Evolutionary conservation across 2,329 filamentous ascomycete genomes (phyloP).

Genomic region (Neofusicoccum kwambonambiense): DNA sequence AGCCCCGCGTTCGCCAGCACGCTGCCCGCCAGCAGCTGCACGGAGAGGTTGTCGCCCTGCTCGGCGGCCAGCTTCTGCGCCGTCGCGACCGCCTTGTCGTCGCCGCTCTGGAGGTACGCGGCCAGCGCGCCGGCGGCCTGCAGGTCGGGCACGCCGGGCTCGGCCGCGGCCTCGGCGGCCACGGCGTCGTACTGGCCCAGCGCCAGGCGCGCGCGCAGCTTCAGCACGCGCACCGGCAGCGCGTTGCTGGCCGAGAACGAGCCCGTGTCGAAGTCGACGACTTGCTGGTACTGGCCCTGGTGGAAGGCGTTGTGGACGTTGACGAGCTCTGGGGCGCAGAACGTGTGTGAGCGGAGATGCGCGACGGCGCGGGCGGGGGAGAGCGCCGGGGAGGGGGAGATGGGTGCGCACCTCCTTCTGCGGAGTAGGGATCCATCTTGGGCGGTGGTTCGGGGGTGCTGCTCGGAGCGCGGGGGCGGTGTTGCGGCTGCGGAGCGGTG

Average conservation of each 20-base stretch:
- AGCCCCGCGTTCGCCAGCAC: constrained; percentile 77
- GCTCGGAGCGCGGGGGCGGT: not conserved
- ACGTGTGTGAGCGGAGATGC: not conserved
- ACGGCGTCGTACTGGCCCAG: constrained; percentile 76
- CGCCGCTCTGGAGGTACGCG: constrained; percentile 46
- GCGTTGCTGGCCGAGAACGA: constrained; percentile 76
- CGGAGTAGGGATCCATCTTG: constrained; percentile 63
- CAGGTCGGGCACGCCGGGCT: constrained; percentile 63
- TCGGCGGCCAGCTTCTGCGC: constrained; percentile 67
- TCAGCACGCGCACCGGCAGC: constrained; percentile 72
- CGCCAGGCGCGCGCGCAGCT: constrained; percentile 79
- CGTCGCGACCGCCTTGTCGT: constrained; percentile 59
- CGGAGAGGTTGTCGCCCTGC: constrained; percentile 69
- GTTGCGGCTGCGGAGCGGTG: not conserved
- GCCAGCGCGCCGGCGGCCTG: constrained; percentile 76
- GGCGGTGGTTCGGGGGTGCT: not conserved
- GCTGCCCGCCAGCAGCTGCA: constrained; percentile 80
- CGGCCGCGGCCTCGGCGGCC: constrained; percentile 63
- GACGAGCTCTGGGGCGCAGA: constrained; percentile 55
- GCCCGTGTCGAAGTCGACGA: constrained; percentile 80
- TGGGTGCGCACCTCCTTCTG: constrained; percentile 56
- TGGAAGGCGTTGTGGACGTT: constrained; percentile 67
- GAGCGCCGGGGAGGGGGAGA: not conserved
- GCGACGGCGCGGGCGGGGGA: not conserved
- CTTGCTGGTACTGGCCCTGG: constrained; percentile 80